These are phyloP conservation scores for Penicillium sp. DNA, from an alignment of 2,329 filamentous ascomycete species.

Conservation along the genomic window DNA sequence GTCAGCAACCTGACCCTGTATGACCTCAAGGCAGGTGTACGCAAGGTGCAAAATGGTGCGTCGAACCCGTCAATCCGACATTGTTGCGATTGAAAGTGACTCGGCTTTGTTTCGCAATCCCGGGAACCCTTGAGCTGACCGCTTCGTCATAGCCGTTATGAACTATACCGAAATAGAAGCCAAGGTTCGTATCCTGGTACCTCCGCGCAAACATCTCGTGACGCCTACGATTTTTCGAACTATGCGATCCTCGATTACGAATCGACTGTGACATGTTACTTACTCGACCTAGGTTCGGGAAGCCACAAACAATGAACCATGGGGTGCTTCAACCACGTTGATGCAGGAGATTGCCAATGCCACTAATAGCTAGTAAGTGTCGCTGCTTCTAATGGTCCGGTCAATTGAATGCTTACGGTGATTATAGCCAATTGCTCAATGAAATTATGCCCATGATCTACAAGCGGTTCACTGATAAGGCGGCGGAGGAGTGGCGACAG, in stretches of 20 bases:
- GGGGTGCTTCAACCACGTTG: slow-evolving; percentile 77
- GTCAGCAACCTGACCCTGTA: slow-evolving; percentile 92
- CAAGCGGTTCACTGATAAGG: slow-evolving; percentile 97
- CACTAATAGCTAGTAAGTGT: slow-evolving; percentile 91
- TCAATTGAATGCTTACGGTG: not conserved
- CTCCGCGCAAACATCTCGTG: slow-evolving; percentile 3
- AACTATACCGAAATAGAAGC: slow-evolving; percentile 95
- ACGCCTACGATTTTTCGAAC: not conserved
- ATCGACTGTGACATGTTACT: slow-evolving; percentile 9
- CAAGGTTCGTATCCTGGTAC: slow-evolving; percentile 48
- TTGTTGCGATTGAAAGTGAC: not conserved
- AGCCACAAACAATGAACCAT: slow-evolving; percentile 98
- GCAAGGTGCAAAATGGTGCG: slow-evolving; percentile 95
- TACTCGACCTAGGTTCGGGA: slow-evolving; percentile 71
- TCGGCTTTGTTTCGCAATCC: slow-evolving; percentile 2
- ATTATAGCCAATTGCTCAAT: slow-evolving; percentile 81
- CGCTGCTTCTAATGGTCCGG: not conserved
- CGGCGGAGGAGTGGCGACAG: slow-evolving; percentile 97
- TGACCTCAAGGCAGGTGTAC: slow-evolving; percentile 90
- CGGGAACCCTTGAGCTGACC: slow-evolving; percentile 18
- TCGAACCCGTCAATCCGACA: not conserved
- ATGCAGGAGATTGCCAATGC: slow-evolving; percentile 99
- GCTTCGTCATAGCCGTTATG: slow-evolving; percentile 72
- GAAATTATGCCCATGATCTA: slow-evolving; percentile 99
- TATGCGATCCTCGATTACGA: not conserved